Conservation (phyloP, 192 early-diverging fungal genomes). For the Lobosporangium transversale region DNA sequence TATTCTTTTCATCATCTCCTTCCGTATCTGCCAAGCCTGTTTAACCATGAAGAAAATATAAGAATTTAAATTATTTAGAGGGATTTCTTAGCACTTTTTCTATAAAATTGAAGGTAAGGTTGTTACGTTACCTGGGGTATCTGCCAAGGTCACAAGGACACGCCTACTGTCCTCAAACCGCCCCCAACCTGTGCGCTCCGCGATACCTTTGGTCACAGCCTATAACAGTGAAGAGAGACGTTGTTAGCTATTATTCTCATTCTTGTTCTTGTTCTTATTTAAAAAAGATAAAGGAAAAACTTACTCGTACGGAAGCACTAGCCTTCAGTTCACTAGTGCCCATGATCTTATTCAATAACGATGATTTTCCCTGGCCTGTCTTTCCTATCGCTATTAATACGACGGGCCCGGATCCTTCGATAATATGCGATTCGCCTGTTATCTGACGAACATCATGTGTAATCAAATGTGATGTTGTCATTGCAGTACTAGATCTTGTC, state of each 20-base stretch:
- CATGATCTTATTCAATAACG: constrained; percentile 49
- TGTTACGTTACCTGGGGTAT: constrained; percentile 51
- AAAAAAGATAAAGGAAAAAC: neutral
- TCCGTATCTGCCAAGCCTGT: constrained; percentile 48
- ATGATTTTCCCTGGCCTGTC: constrained; percentile 51
- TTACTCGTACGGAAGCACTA: constrained; percentile 47
- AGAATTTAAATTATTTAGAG: neutral
- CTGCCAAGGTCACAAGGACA: constrained; percentile 32
- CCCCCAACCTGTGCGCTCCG: constrained; percentile 44
- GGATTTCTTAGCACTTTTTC: too few relatives aligned
- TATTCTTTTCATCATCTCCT: constrained; percentile 53
- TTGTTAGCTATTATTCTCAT: too few relatives aligned
- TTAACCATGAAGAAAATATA: too few relatives aligned
- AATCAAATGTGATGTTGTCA: constrained; percentile 24
- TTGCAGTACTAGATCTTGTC: constrained; percentile 14
- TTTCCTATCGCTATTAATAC: constrained; percentile 50
- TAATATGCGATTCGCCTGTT: constrained; percentile 34
- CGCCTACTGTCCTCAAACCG: constrained; percentile 46
- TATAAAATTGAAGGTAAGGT: too few relatives aligned
- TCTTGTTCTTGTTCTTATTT: neutral
- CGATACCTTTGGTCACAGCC: constrained; percentile 49
- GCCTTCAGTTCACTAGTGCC: constrained; percentile 48
- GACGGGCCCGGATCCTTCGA: constrained; percentile 39
- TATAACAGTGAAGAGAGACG: too few relatives aligned
- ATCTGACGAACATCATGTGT: constrained; percentile 34